phyloP scores from a whole-genome alignment of 768 basidiomycete genomes.

The Dioszegia hungarica region DNA sequence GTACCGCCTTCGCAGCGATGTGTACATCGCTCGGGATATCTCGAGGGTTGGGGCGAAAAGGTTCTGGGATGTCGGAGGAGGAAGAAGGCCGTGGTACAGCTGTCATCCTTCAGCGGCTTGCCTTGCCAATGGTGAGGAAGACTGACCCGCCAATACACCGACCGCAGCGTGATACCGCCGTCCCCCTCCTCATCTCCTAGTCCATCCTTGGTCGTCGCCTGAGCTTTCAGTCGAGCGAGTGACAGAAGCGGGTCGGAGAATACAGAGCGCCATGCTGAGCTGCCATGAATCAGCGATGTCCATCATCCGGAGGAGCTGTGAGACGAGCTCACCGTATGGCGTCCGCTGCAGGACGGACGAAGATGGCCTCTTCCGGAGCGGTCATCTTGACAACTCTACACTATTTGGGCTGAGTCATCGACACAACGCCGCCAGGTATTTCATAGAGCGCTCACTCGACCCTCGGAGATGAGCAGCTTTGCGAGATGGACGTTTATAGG shows the following conservation, averaged over 20 bases:
- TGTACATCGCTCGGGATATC: constrained; percentile 22
- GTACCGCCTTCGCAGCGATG: constrained; percentile 31
- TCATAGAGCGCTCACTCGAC: no score
- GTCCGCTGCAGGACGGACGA: not conserved
- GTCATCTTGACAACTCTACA: not conserved
- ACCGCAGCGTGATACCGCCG: constrained; percentile 37
- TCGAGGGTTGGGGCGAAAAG: constrained; percentile 23
- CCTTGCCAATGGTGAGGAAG: not conserved
- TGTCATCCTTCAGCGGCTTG: not conserved
- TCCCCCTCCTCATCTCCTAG: constrained; percentile 21
- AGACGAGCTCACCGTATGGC: not conserved
- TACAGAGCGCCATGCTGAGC: not conserved
- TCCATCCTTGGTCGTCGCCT: constrained; percentile 23
- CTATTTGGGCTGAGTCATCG: not conserved
- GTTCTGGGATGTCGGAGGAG: constrained; percentile 31
- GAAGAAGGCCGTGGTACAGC: constrained; percentile 37
- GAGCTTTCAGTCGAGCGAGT: constrained; percentile 13
- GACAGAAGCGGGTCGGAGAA: constrained; percentile 40
- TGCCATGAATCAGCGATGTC: not conserved
- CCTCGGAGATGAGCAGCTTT: no score
- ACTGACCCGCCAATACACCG: constrained; percentile 46
- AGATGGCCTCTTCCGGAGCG: constrained; percentile 1
- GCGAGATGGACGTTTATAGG: no score
- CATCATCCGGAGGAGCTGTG: not conserved
- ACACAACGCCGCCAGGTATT: no score